These are phyloP conservation scores for Aureobasidium sp. DNA, from an alignment of 2,329 filamentous ascomycete species.

Conservation along the genomic window DNA sequence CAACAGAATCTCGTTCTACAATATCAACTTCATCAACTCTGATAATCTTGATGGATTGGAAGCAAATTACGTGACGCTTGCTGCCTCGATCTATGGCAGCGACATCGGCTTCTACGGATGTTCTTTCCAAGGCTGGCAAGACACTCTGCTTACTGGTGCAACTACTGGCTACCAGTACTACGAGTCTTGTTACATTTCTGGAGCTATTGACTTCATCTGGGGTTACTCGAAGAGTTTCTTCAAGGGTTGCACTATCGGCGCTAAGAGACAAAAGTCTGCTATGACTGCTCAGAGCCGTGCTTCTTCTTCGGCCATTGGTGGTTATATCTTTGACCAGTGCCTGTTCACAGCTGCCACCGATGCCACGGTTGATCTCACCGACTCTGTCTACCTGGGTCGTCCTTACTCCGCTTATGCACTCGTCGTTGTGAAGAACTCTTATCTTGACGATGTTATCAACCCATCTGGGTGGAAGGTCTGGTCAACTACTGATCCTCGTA, in stretches of 20 bases:
- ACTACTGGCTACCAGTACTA: constrained; percentile 33
- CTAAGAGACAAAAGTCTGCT: constrained; percentile 26
- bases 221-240: constrained; percentile 38
- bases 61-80: constrained; percentile 26
- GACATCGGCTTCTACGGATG: constrained; percentile 27
- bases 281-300: constrained; percentile 32
- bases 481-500: constrained; percentile 18
- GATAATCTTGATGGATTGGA: constrained; percentile 22
- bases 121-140: constrained; percentile 23
- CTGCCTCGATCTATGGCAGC: constrained; percentile 24
- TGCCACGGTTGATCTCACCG: constrained; percentile 26
- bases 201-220: constrained; percentile 37
- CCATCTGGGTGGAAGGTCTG: constrained; percentile 24
- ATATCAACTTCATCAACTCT: constrained; percentile 27
- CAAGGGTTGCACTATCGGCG: constrained; percentile 28
- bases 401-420: constrained; percentile 18
- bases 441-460: constrained; percentile 16
- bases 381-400: constrained; percentile 20
- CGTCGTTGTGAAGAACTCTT: constrained; percentile 19
- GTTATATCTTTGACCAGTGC: constrained; percentile 30
- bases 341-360: constrained; percentile 21
- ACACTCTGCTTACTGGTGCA: constrained; percentile 23
- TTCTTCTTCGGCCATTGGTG: constrained; percentile 26
- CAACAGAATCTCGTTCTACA: constrained; percentile 25
- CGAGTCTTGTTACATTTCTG: constrained; percentile 28